Evolutionary conservation across 768 basidiomycete species (phyloP).

Genomic region (Cystoderma amianthinum): DNA sequence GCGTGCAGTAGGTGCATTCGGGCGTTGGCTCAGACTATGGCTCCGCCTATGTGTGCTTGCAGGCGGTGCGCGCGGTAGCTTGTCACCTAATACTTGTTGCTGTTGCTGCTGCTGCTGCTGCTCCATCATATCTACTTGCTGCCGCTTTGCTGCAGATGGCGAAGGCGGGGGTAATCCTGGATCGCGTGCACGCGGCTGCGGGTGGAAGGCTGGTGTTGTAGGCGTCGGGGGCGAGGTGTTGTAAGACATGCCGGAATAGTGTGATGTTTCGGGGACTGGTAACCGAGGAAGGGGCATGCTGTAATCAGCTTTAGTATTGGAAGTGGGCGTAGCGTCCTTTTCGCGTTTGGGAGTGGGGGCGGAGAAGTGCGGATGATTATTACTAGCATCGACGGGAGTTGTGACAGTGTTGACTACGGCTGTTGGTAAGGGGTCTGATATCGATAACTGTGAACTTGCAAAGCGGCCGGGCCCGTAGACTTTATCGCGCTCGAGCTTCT

Average conservation of each 20-base stretch:
- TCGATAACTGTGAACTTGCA: slow-evolving; percentile 81
- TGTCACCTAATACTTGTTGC: slow-evolving; percentile 14
- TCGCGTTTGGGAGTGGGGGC: slow-evolving; percentile 13
- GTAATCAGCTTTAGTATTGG: slow-evolving; percentile 54
- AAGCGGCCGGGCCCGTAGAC: slow-evolving; percentile 94
- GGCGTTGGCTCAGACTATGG: slow-evolving; percentile 78
- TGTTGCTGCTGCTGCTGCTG: too few relatives aligned
- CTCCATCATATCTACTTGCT: slow-evolving; percentile 17
- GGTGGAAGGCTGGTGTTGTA: slow-evolving; percentile 47
- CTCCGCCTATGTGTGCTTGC: slow-evolving; percentile 77
- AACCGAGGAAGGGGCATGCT: slow-evolving; percentile 78
- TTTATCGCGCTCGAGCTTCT: slow-evolving; percentile 91
- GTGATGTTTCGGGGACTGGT: slow-evolving; percentile 75
- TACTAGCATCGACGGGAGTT: slow-evolving; percentile 9
- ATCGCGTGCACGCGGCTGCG: slow-evolving; percentile 63
- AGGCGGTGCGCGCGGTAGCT: slow-evolving; percentile 61
- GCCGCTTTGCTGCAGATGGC: slow-evolving; percentile 19
- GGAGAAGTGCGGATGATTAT: slow-evolving; percentile 15
- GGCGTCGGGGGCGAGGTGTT: slow-evolving; percentile 59
- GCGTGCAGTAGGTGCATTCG: slow-evolving; percentile 39
- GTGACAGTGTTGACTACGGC: slow-evolving; percentile 5
- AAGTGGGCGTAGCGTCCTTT: slow-evolving; percentile 17
- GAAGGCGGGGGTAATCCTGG: slow-evolving; percentile 44
- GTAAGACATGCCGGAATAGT: slow-evolving; percentile 80
- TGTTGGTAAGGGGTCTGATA: slow-evolving; percentile 19